Percentiles rank a stretch among this genome's conserved stretches.
phyloP scores from a whole-genome alignment of 371 early-diverging fungal species.

The Fennellomyces sp. region DNA sequence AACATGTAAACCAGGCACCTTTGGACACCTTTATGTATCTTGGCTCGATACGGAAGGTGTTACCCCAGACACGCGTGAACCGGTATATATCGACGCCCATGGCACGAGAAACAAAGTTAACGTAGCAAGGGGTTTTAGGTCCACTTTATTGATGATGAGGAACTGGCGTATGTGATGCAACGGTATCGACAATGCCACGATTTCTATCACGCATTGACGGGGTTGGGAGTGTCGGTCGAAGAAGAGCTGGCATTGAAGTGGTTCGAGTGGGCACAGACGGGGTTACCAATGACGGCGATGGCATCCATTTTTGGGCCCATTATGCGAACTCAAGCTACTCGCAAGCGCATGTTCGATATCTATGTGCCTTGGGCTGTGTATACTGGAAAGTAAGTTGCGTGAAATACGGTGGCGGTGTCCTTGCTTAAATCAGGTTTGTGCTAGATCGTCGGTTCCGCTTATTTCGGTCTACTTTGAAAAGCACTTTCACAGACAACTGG shows the following conservation, averaged over 20 bases:
- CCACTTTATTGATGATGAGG: conserved; percentile 85
- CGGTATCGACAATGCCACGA: conserved; percentile 94
- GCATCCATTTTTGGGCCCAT: conserved; percentile 84
- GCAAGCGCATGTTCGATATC: conserved; percentile 61
- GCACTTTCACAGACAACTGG: conserved; percentile 70
- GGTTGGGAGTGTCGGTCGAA: conserved; percentile 84
- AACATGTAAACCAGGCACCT: conserved; percentile 72
- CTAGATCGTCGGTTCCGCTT: conserved; percentile 63
- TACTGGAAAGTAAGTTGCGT: conserved; percentile 54
- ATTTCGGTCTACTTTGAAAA: conserved; percentile 92
- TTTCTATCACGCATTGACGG: conserved; percentile 90
- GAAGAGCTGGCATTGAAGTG: conserved; percentile 94
- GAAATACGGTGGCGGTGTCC: not conserved
- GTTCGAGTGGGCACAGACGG: conserved; percentile 92
- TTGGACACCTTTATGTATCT: conserved; percentile 83
- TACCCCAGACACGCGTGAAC: conserved; percentile 81
- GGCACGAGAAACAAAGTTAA: not conserved
- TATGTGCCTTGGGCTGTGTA: conserved; percentile 96
- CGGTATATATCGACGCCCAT: conserved; percentile 62
- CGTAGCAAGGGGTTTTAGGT: conserved; percentile 44
- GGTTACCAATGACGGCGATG: conserved; percentile 88
- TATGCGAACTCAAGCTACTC: conserved; percentile 60
- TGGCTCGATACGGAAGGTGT: conserved; percentile 84
- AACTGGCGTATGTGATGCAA: conserved; percentile 92
- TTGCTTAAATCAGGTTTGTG: not conserved